Evolutionary conservation across 1,284 basidiomycete genomes (phyloP).

Genomic region (Pseudozyma thailandica): DNA sequence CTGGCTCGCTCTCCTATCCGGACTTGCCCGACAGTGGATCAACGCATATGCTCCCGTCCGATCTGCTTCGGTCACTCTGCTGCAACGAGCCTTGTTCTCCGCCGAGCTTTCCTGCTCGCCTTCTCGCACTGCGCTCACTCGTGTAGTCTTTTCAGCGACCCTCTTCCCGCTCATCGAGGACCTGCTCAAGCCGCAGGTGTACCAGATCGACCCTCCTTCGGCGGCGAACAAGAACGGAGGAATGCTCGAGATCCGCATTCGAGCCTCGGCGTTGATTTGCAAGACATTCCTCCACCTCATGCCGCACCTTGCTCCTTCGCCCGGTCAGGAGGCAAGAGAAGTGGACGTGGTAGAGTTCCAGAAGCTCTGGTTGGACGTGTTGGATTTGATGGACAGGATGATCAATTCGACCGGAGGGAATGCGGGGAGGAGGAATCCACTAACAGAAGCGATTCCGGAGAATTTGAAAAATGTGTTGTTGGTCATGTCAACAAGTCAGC

Average conservation of each 20-base stretch:
- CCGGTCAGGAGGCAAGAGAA: slow-evolving; percentile 46
- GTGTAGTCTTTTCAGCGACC: slow-evolving; percentile 81
- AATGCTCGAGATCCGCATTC: slow-evolving; percentile 87
- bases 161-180: slow-evolving; percentile 94
- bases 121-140: slow-evolving; percentile 72
- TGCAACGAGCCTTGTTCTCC: slow-evolving; percentile 84
- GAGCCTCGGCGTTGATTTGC: slow-evolving; percentile 87
- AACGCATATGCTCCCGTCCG: slow-evolving; percentile 87
- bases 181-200: slow-evolving; percentile 84
- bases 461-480: slow-evolving; percentile 95
- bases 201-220: slow-evolving; percentile 77
- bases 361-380: slow-evolving; percentile 87
- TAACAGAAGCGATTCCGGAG: slow-evolving; percentile 89
- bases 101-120: slow-evolving; percentile 68
- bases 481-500: slow-evolving; percentile 89
- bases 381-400: slow-evolving; percentile 87
- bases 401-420: slow-evolving; percentile 74
- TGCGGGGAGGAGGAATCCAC: slow-evolving; percentile 33
- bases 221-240: slow-evolving; percentile 69
- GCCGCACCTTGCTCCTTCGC: slow-evolving; percentile 65
- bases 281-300: slow-evolving; percentile 96
- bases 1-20: slow-evolving; percentile 81
- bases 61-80: slow-evolving; percentile 81
- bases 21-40: slow-evolving; percentile 84
- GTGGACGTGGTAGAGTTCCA: slow-evolving; percentile 74